Conservation (phyloP, 257 asterid genomes). For the Ehretia macrophylla region DNA sequence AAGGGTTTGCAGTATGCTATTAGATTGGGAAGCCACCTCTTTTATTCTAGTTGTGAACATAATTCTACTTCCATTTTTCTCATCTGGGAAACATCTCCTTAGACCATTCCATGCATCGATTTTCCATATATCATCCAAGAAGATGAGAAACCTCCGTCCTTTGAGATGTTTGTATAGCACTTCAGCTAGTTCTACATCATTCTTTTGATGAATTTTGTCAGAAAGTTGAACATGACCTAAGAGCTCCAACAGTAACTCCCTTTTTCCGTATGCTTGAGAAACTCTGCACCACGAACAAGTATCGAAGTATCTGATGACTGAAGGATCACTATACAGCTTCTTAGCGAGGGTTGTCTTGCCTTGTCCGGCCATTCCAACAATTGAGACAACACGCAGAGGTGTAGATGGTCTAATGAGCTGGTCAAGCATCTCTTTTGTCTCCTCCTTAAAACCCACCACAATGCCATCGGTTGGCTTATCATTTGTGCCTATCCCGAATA, state of each 20-base stretch:
- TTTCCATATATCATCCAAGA: slow-evolving; percentile 9
- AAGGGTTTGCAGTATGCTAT: neutral
- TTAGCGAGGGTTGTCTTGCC: slow-evolving; percentile 11
- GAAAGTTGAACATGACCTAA: no score
- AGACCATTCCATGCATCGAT: slow-evolving; percentile 1
- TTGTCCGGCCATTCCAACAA: slow-evolving; percentile 13
- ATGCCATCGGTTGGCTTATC: neutral
- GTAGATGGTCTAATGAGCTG: neutral
- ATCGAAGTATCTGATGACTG: no score
- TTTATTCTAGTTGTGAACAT: slow-evolving; percentile 1
- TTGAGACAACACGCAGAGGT: neutral
- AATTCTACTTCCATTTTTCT: slow-evolving; percentile 8
- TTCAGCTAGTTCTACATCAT: neutral
- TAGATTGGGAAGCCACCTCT: neutral
- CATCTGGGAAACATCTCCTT: neutral
- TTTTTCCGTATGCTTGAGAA: no score
- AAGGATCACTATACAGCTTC: neutral
- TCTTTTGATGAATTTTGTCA: neutral
- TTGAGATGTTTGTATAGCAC: neutral
- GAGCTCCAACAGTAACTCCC: no score
- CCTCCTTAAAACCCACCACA: slow-evolving; percentile 6
- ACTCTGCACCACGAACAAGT: no score
- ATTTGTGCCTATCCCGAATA: neutral
- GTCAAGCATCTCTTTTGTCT: neutral
- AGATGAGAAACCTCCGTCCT: neutral